phyloP scores from a whole-genome alignment of 2,329 filamentous ascomycete genomes.

The Hypomyces rosellus region DNA sequence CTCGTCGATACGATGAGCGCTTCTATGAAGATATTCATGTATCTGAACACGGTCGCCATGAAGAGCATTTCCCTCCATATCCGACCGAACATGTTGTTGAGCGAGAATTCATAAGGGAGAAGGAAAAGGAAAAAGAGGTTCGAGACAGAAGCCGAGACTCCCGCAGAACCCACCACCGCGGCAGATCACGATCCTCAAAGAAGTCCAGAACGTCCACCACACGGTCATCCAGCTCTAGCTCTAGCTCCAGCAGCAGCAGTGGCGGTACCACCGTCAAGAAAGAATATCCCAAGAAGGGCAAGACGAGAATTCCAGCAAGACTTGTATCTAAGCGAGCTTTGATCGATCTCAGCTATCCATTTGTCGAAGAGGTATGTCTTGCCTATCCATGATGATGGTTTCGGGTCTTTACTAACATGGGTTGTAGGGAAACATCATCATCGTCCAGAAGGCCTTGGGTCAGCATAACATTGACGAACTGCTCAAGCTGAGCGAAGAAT shows the following conservation, averaged over 20 bases:
- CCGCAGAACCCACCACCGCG: slow-evolving; percentile 33
- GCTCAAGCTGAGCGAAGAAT: slow-evolving; percentile 74
- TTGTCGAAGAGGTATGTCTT: slow-evolving; percentile 65
- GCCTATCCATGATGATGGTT: neutral
- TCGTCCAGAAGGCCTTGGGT: slow-evolving; percentile 77
- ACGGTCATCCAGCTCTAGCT: slow-evolving; percentile 41
- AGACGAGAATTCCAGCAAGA: slow-evolving; percentile 78
- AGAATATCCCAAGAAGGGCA: slow-evolving; percentile 75
- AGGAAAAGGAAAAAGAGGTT: slow-evolving; percentile 26
- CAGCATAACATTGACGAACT: slow-evolving; percentile 90
- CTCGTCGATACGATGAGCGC: slow-evolving; percentile 50
- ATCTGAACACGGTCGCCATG: slow-evolving; percentile 61
- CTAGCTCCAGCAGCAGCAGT: slow-evolving; percentile 33
- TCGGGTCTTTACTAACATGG: slow-evolving; percentile 8
- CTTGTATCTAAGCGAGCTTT: slow-evolving; percentile 76
- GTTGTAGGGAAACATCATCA: slow-evolving; percentile 65
- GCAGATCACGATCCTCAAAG: slow-evolving; percentile 36
- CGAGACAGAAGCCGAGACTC: slow-evolving; percentile 36
- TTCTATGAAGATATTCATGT: slow-evolving; percentile 61
- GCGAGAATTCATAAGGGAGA: slow-evolving; percentile 44
- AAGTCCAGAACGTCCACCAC: slow-evolving; percentile 29
- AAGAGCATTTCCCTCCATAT: slow-evolving; percentile 50
- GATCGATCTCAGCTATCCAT: slow-evolving; percentile 80
- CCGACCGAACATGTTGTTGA: slow-evolving; percentile 56
- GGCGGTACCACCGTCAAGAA: slow-evolving; percentile 47